Percentiles rank a stretch among this genome's conserved stretches.
Evolutionary conservation across 169 alveolate species (phyloP).

Genomic region (Perkinsus chesapeaki): DNA sequence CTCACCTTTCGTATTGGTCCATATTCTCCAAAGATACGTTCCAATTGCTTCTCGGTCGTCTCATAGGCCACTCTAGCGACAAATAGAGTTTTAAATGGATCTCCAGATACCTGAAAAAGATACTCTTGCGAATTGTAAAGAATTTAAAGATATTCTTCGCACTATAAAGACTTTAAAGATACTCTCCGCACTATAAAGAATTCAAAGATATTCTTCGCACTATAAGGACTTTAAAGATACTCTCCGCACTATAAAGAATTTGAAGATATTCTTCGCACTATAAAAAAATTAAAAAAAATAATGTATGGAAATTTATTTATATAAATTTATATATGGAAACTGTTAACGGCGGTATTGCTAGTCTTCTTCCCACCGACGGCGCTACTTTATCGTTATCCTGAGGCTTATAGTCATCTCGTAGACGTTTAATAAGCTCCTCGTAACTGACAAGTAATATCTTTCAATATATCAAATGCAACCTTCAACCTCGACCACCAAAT

Average conservation of each 20-base stretch:
- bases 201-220: slow-evolving; percentile 12
- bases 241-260: too few species aligned
- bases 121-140: slow-evolving; percentile 7
- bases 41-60: slow-evolving; percentile 79
- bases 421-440: not conserved
- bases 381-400: not conserved
- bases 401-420: not conserved
- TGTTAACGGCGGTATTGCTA: too few species aligned
- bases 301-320: too few species aligned
- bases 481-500: not conserved
- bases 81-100: slow-evolving; percentile 89
- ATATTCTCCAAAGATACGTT: slow-evolving; percentile 80
- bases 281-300: slow-evolving; percentile 35
- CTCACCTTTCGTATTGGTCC: slow-evolving; percentile 79
- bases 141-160: slow-evolving; percentile 29
- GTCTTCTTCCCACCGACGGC: too few species aligned
- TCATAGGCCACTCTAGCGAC: slow-evolving; percentile 80
- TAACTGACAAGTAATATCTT: not conserved
- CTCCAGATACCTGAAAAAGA: slow-evolving; percentile 53
- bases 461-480: not conserved
- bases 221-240: slow-evolving; percentile 28
- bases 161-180: slow-evolving; percentile 28
- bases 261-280: slow-evolving; percentile 6
- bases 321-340: too few species aligned
- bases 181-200: too few species aligned